A percentile compares a stretch with the other conserved stretches of the same genome.
phyloP scores from a whole-genome alignment of 768 basidiomycete species.

The Saitozyma podzolica region DNA sequence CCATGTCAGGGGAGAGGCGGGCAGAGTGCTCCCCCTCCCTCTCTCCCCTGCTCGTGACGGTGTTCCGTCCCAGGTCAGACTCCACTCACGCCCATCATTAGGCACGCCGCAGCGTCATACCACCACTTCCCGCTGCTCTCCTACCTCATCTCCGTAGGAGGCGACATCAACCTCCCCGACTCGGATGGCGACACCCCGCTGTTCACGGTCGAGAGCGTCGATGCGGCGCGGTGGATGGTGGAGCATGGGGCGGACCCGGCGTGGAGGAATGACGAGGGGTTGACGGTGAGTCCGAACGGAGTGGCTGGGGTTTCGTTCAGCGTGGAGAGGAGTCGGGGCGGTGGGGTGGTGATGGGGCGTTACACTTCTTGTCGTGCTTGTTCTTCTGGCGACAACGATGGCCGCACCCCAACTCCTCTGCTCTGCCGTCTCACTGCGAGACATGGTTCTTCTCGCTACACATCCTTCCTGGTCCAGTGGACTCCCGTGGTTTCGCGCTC shows the following conservation, averaged over 20 bases:
- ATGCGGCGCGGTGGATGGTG: constrained; percentile 75
- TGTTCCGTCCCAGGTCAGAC: neutral
- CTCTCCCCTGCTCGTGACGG: constrained; percentile 50
- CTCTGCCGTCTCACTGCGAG: too few species aligned
- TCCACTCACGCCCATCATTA: constrained; percentile 48
- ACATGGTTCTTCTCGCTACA: too few species aligned
- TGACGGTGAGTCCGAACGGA: constrained; percentile 74
- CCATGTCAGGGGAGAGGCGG: too few species aligned
- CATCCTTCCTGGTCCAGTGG: too few species aligned
- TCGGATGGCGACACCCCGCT: constrained; percentile 87
- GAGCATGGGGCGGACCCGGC: constrained; percentile 70
- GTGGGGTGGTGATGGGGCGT: too few species aligned
- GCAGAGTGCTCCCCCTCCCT: constrained; percentile 43
- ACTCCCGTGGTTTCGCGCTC: too few species aligned
- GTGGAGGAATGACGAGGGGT: constrained; percentile 67
- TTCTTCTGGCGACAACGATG: too few species aligned
- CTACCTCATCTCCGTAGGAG: constrained; percentile 79
- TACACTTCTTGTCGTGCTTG: too few species aligned
- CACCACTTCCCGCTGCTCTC: constrained; percentile 72
- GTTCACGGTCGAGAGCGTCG: constrained; percentile 80
- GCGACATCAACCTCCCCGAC: constrained; percentile 82
- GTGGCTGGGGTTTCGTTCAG: too few species aligned
- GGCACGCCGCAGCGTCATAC: constrained; percentile 94
- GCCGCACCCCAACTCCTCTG: too few species aligned
- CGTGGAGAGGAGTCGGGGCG: too few species aligned